phyloP scores from a whole-genome alignment of 352 stramenopile genomes.

The Globisporangium radiosum region DNA sequence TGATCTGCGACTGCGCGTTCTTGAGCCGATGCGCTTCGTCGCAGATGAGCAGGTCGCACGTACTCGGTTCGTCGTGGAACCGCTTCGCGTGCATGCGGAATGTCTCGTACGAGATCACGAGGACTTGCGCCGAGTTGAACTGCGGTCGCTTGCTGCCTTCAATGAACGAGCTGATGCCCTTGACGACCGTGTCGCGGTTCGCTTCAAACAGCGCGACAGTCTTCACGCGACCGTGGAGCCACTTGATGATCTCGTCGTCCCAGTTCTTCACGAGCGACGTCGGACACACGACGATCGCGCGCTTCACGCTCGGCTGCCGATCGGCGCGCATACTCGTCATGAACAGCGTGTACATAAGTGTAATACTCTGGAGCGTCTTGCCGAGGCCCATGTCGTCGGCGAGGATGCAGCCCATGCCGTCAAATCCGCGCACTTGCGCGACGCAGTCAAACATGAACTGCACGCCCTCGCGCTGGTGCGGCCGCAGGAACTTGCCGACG shows the following conservation, averaged over 20 bases:
- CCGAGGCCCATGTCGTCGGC: constrained; percentile 86
- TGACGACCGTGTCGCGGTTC: constrained; percentile 75
- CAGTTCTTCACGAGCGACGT: constrained; percentile 88
- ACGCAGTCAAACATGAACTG: constrained; percentile 97
- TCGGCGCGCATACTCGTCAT: constrained; percentile 51
- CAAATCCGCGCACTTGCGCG: constrained; percentile 60
- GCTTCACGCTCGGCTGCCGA: constrained; percentile 55
- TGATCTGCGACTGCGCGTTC: constrained; percentile 95
- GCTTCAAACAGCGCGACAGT: constrained; percentile 79
- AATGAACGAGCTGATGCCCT: constrained; percentile 79
- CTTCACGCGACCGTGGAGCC: constrained; percentile 78
- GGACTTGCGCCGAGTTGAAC: constrained; percentile 53
- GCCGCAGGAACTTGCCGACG: constrained; percentile 92
- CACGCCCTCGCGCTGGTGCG: constrained; percentile 95
- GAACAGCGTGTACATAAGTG: constrained; percentile 82
- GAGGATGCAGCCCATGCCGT: constrained; percentile 81
- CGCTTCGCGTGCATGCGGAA: constrained; percentile 91
- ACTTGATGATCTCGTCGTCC: constrained; percentile 88
- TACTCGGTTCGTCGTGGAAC: constrained; percentile 78
- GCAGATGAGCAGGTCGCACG: constrained; percentile 96
- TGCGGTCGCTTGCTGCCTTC: constrained; percentile 65
- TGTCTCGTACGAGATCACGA: constrained; percentile 89
- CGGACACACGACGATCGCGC: constrained; percentile 76
- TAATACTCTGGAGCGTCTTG: constrained; percentile 86
- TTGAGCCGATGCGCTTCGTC: constrained; percentile 99